Evolutionary conservation across 208 protist species (phyloP).

Genomic region (Leishmania braziliensis): DNA sequence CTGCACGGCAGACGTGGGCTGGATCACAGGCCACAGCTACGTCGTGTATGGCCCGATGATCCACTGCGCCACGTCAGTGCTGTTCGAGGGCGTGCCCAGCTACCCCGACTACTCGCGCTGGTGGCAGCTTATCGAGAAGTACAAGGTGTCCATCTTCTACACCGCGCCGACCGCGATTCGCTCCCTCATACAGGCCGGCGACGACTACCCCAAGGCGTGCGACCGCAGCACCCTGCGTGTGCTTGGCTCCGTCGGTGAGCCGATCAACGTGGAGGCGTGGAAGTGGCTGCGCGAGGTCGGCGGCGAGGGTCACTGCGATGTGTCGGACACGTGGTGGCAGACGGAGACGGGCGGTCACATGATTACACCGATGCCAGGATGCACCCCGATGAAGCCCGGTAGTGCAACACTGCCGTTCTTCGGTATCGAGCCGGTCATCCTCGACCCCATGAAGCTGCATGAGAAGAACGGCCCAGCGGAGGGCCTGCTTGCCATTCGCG

Average conservation of each 20-base stretch:
- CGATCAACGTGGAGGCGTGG: slow-evolving; percentile 96
- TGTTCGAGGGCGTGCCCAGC: slow-evolving; percentile 95
- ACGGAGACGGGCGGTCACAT: slow-evolving; percentile 98
- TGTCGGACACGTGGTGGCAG: slow-evolving; percentile 99
- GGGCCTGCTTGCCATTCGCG: slow-evolving; percentile 88
- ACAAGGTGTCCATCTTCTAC: slow-evolving; percentile 97
- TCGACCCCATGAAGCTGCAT: slow-evolving; percentile 66
- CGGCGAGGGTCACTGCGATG: slow-evolving; percentile 88
- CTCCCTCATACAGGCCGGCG: slow-evolving; percentile 75
- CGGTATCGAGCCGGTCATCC: slow-evolving; percentile 92
- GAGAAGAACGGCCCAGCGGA: slow-evolving; percentile 63
- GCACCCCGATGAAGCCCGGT: slow-evolving; percentile 94
- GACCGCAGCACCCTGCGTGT: slow-evolving; percentile 87
- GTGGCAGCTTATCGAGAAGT: slow-evolving; percentile 95
- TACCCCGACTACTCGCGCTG: slow-evolving; percentile 88
- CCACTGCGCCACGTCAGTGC: slow-evolving; percentile 94
- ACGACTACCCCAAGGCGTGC: slow-evolving; percentile 69
- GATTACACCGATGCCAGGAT: slow-evolving; percentile 95
- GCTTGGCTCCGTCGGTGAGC: slow-evolving; percentile 97
- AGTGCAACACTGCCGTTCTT: slow-evolving; percentile 97
- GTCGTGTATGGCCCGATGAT: slow-evolving; percentile 98
- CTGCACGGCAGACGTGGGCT: slow-evolving; percentile 91
- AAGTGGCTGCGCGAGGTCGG: slow-evolving; percentile 93
- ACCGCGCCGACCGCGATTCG: slow-evolving; percentile 97
- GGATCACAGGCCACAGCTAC: slow-evolving; percentile 98